phyloP scores from a whole-genome alignment of 495 filamentous ascomycete species.

The Xylaria scruposa region DNA sequence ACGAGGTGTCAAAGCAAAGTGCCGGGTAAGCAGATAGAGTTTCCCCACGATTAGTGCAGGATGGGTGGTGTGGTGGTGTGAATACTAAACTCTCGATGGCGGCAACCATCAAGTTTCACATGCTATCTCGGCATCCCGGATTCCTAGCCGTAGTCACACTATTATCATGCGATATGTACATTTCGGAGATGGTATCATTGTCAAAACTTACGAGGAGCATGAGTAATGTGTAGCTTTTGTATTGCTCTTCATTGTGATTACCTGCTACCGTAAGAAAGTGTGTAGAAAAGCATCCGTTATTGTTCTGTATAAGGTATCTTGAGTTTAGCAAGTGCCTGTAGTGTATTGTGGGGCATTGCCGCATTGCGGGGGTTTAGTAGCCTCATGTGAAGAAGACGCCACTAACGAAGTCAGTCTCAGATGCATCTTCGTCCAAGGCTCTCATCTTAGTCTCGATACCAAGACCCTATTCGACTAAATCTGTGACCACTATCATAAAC shows the following conservation, averaged over 20 bases:
- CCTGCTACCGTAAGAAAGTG: neutral
- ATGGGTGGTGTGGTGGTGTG: neutral
- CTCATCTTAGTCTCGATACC: neutral
- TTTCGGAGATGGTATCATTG: neutral
- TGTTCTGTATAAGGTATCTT: neutral
- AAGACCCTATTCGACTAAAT: neutral
- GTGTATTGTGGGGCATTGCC: neutral
- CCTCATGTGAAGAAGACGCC: slow-evolving; percentile 14
- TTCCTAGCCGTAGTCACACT: neutral
- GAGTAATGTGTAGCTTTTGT: neutral
- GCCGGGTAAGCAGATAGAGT: slow-evolving; percentile 10
- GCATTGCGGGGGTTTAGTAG: neutral
- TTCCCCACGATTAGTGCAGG: neutral
- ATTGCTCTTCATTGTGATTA: neutral
- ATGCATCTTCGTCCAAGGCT: neutral
- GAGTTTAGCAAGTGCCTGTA: neutral
- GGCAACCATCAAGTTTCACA: slow-evolving; percentile 15
- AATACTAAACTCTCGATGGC: neutral
- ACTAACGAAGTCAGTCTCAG: neutral
- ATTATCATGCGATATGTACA: slow-evolving; percentile 18
- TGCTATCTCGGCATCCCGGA: slow-evolving; percentile 3
- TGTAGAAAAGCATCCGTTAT: neutral
- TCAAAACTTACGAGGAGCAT: neutral
- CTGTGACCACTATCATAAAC: neutral
- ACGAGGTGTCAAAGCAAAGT: neutral